Evolutionary conservation across 1,139 yeast species (phyloP).

Genomic region (Yamadazyma friedrichii): DNA sequence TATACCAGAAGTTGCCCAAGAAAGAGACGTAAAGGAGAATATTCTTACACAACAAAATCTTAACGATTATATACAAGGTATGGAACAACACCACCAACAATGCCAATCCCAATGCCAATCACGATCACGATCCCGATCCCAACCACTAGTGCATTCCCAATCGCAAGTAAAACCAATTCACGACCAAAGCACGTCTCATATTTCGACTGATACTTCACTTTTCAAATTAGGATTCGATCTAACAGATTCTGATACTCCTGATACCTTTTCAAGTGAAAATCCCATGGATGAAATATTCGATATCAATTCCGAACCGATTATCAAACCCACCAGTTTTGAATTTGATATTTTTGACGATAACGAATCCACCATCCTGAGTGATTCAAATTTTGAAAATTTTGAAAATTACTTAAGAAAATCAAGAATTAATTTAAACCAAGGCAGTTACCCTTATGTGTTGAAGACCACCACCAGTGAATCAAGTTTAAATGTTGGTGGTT

Average conservation of each 20-base stretch:
- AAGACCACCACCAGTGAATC: constrained; percentile 22
- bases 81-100: neutral
- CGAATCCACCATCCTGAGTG: constrained; percentile 14
- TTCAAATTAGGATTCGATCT: neutral
- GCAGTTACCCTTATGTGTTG: constrained; percentile 33
- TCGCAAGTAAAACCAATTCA: neutral
- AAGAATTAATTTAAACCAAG: constrained; percentile 26
- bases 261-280: constrained; percentile 7
- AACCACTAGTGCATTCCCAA: neutral
- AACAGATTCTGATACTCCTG: constrained; percentile 6
- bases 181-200: neutral
- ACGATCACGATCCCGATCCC: neutral
- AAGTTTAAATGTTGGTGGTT: constrained; percentile 7
- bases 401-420: constrained; percentile 36
- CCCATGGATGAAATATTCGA: constrained; percentile 7
- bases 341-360: constrained; percentile 9
- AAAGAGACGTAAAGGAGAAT: too few species aligned
- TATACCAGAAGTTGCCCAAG: too few species aligned
- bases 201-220: neutral
- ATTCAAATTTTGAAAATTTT: constrained; percentile 25
- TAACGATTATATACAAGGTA: neutral
- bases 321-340: neutral
- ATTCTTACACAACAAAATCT: too few species aligned
- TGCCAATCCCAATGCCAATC: neutral
- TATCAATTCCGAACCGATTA: constrained; percentile 5